Conservation (phyloP, 1,139 yeast genomes). For the Diutina sp. region DNA sequence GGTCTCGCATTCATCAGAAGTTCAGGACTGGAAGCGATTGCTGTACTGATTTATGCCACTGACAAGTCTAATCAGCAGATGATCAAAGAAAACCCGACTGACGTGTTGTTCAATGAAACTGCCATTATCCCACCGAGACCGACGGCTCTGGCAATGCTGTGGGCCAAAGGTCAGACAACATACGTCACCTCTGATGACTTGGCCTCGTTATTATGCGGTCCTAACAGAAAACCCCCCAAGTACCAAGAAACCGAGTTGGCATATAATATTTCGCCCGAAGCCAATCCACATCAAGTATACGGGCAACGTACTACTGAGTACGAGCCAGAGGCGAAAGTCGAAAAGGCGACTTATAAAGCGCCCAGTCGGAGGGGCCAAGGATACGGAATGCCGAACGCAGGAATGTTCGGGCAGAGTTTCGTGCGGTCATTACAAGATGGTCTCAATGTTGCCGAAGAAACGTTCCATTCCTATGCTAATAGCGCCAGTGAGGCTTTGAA, state of each 20-base stretch:
- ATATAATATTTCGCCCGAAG: constrained; percentile 37
- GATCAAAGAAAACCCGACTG: constrained; percentile 18
- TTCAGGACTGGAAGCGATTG: neutral
- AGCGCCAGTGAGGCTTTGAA: constrained; percentile 40
- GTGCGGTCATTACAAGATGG: constrained; percentile 40
- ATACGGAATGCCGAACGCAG: constrained; percentile 14
- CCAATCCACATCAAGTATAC: constrained; percentile 24
- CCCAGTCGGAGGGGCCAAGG: constrained; percentile 28
- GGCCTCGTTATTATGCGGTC: constrained; percentile 46
- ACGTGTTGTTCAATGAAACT: constrained; percentile 45
- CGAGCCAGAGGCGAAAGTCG: constrained; percentile 5
- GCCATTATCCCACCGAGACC: constrained; percentile 70
- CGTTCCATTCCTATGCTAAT: constrained; percentile 45
- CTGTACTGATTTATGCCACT: neutral
- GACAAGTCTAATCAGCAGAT: constrained; percentile 20
- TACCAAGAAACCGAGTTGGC: constrained; percentile 47
- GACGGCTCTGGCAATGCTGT: constrained; percentile 62
- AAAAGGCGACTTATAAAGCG: constrained; percentile 27
- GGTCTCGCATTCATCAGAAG: constrained; percentile 25
- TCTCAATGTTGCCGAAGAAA: constrained; percentile 40
- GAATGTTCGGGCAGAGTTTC: constrained; percentile 22
- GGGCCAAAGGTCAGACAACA: constrained; percentile 70
- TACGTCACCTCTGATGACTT: constrained; percentile 48
- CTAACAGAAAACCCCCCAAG: constrained; percentile 40
- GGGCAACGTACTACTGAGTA: constrained; percentile 8